Evolutionary conservation across 1,284 basidiomycete species (phyloP).

Genomic region (Peniophora sp.): DNA sequence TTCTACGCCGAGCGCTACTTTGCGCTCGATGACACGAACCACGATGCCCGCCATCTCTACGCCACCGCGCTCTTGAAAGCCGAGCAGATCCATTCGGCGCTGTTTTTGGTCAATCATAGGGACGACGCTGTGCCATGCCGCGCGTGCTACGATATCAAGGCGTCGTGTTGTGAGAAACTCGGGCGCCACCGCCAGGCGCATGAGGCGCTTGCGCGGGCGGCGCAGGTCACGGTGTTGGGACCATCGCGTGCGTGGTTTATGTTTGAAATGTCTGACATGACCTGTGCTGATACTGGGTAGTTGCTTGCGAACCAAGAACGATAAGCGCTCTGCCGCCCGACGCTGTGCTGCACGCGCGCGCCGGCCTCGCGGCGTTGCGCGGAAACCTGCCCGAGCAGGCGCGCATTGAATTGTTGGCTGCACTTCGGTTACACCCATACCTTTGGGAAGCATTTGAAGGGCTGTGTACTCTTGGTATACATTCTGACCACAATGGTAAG

Average conservation of each 20-base stretch:
- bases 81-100: slow-evolving; percentile 71
- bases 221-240: slow-evolving; percentile 41
- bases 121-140: slow-evolving; percentile 51
- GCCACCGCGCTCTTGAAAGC: slow-evolving; percentile 69
- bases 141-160: slow-evolving; percentile 74
- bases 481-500: not conserved
- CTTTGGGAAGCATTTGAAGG: slow-evolving; percentile 94
- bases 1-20: slow-evolving; percentile 81
- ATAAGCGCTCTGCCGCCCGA: slow-evolving; percentile 54
- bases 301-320: slow-evolving; percentile 40
- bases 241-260: slow-evolving; percentile 43
- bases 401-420: slow-evolving; percentile 60
- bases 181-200: slow-evolving; percentile 66
- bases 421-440: slow-evolving; percentile 70
- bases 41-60: slow-evolving; percentile 81
- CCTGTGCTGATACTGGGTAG: slow-evolving; percentile 21
- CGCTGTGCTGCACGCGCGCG: slow-evolving; percentile 59
- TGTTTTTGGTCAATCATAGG: slow-evolving; percentile 44
- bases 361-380: slow-evolving; percentile 63
- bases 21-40: slow-evolving; percentile 56
- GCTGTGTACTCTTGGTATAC: slow-evolving; percentile 72
- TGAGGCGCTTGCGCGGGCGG: slow-evolving; percentile 58
- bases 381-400: slow-evolving; percentile 73
- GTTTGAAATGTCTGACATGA: slow-evolving; percentile 6
- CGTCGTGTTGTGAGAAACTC: slow-evolving; percentile 66